These are phyloP conservation scores for Macadamia integrifolia DNA, from an alignment of 164 flowering plant genomes.

Conservation along the genomic window DNA sequence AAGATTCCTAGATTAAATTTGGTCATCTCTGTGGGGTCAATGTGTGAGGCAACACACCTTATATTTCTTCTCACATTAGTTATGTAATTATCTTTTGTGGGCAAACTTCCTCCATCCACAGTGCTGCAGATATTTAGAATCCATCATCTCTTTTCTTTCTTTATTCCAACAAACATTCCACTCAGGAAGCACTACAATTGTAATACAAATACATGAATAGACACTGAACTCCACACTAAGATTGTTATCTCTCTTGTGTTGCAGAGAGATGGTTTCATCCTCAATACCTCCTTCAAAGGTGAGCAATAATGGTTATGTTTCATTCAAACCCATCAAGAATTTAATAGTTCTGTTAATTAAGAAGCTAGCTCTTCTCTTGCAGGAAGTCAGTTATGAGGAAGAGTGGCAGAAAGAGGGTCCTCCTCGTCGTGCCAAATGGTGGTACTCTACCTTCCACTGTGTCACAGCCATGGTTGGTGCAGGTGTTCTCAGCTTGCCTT, in stretches of 20 bases:
- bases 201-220: not conserved
- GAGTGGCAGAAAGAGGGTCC: slow-evolving; percentile 41
- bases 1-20: too few relatives aligned
- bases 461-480: slow-evolving; percentile 98
- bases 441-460: slow-evolving; percentile 84
- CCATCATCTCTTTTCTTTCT: not conserved
- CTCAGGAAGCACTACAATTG: not conserved
- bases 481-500: slow-evolving; percentile 90
- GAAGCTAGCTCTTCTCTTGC: slow-evolving; percentile 2
- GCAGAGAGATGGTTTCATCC: slow-evolving; percentile 41
- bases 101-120: not conserved
- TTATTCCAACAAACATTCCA: not conserved
- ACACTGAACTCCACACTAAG: slow-evolving; percentile 12
- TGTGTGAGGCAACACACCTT: too few relatives aligned
- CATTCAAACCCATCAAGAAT: not conserved
- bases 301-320: not conserved
- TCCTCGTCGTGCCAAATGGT: slow-evolving; percentile 75
- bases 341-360: too few relatives aligned
- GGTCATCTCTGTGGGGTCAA: too few relatives aligned
- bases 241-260: not conserved
- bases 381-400: slow-evolving; percentile 39
- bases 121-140: not conserved
- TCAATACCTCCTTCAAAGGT: slow-evolving; percentile 41
- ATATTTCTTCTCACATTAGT: too few relatives aligned
- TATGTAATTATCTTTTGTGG: not conserved